Evolutionary conservation across 2,329 filamentous ascomycete species (phyloP).

Genomic region (Nemania abortiva): DNA sequence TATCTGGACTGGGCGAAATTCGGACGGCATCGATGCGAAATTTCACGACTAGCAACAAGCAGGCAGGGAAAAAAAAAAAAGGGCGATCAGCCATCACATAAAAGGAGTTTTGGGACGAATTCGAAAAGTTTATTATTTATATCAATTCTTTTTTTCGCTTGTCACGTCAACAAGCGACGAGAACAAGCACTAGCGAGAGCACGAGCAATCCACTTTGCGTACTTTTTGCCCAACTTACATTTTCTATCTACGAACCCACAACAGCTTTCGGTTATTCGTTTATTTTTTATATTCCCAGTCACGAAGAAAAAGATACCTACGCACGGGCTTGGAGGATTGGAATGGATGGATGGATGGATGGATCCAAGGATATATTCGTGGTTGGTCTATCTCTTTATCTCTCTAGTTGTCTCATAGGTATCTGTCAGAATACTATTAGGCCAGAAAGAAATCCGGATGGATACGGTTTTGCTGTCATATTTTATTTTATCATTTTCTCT

Average conservation of each 20-base stretch:
- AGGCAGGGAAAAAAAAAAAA: conserved; percentile 15
- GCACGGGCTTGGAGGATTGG: not conserved
- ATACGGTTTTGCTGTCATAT: not conserved
- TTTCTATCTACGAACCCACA: not conserved
- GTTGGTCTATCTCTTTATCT: not conserved
- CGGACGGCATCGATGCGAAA: conserved; percentile 8
- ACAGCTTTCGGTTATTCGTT: conserved; percentile 1
- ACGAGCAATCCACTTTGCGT: not conserved
- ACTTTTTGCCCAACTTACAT: not conserved
- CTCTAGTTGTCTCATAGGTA: not conserved
- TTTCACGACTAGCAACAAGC: conserved; percentile 17
- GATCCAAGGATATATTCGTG: not conserved
- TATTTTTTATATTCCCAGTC: conserved; percentile 5
- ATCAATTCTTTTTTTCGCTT: not conserved
- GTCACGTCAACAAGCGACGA: conserved; percentile 1
- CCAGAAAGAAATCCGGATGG: conserved; percentile 10
- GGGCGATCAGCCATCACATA: not conserved
- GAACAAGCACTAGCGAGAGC: conserved; percentile 16
- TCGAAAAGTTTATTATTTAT: conserved; percentile 31
- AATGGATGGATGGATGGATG: not conserved
- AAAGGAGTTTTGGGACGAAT: conserved; percentile 31
- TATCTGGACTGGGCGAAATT: conserved; percentile 21
- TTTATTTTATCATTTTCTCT: not conserved
- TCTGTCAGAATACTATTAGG: not conserved
- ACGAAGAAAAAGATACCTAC: not conserved